Conservation (phyloP, 352 stramenopile genomes). For the Phytophthora quininea region DNA sequence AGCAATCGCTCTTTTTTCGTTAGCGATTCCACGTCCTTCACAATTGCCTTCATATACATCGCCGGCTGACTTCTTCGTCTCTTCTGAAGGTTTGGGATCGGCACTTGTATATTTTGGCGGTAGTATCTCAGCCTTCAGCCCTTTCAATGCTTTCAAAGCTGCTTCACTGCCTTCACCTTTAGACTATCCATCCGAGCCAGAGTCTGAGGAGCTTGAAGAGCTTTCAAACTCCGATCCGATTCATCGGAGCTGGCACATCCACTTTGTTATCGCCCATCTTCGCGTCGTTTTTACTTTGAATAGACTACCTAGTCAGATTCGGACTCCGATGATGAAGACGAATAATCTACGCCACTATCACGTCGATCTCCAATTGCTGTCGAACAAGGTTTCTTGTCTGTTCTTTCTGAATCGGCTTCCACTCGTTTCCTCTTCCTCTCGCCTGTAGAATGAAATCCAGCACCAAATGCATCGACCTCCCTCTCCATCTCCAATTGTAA, state of each 20-base stretch:
- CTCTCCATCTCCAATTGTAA: not conserved
- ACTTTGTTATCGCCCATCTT: no score
- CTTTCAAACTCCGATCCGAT: not conserved
- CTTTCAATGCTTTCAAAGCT: not conserved
- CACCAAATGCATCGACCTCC: not conserved
- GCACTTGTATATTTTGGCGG: not conserved
- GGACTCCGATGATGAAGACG: no score
- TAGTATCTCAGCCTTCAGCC: not conserved
- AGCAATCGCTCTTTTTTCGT: no score
- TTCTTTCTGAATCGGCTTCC: not conserved
- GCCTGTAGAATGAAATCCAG: not conserved
- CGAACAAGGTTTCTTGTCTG: not conserved
- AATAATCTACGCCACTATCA: no score
- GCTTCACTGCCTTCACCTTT: not conserved
- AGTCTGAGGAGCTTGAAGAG: not conserved
- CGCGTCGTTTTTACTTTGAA: no score
- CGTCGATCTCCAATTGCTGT: not conserved
- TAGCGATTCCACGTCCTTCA: not conserved
- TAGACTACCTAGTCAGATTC: no score
- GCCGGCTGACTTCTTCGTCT: not conserved
- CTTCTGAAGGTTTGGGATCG: not conserved
- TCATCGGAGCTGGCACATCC: no score
- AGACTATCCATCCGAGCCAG: not conserved
- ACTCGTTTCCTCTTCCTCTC: not conserved
- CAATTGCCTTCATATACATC: slow-evolving; percentile 5